Evolutionary conservation across 164 flowering plant genomes (phyloP).

Genomic region (Vitis vinifera): ASM3070453v1 NC_081808.1:17862501-17863000

Average conservation of each 20-base stretch:
- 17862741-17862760: slow-evolving; percentile 72
- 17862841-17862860: slow-evolving; percentile 54
- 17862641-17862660: no score
- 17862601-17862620: no score
- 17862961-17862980: slow-evolving; percentile 64
- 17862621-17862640: no score
- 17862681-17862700: no score
- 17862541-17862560: no score
- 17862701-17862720: slow-evolving; percentile 34
- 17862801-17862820: slow-evolving; percentile 25
- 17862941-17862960: slow-evolving; percentile 46
- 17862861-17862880: slow-evolving; percentile 52
- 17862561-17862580: no score
- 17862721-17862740: slow-evolving; percentile 53
- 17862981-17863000: slow-evolving; percentile 55
- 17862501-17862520: no score
- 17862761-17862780: slow-evolving; percentile 53
- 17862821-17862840: slow-evolving; percentile 16
- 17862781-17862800: slow-evolving; percentile 40
- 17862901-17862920: slow-evolving; percentile 69
- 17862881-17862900: slow-evolving; percentile 66
- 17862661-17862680: no score
- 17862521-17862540: no score
- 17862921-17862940: slow-evolving; percentile 74
- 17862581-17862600: no score